phyloP scores from a whole-genome alignment of 2,329 filamentous ascomycete genomes.

The Dryadomyces quercivorus region DNA sequence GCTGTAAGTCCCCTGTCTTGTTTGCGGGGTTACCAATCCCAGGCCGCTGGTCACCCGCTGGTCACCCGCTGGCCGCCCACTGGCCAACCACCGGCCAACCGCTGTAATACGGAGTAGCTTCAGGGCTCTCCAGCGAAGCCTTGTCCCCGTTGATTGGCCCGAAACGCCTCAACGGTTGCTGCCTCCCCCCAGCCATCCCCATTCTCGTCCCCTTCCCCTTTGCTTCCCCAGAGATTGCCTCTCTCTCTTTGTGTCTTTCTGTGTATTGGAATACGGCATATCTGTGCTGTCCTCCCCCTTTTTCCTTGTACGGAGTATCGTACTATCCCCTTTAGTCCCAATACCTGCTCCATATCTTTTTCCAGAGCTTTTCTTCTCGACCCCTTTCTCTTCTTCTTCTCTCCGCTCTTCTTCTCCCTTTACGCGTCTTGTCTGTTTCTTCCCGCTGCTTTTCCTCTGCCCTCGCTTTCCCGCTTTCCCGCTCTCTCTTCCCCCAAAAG shows the following conservation, averaged over 20 bases:
- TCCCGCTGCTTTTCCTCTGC: neutral
- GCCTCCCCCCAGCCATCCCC: constrained; percentile 1
- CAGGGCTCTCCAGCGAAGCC: neutral
- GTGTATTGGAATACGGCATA: no score
- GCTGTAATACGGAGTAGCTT: no score
- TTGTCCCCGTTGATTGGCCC: constrained; percentile 3
- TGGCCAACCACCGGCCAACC: no score
- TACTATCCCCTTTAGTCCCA: neutral
- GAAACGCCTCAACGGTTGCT: neutral
- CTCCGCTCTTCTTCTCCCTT: neutral
- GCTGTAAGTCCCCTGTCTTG: neutral
- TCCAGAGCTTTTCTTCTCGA: constrained; percentile 8
- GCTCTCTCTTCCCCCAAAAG: neutral
- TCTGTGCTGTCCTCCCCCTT: no score
- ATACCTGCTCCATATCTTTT: neutral
- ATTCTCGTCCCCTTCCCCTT: constrained; percentile 6
- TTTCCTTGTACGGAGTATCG: no score
- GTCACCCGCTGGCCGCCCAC: no score
- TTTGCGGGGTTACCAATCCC: neutral
- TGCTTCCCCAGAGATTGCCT: neutral
- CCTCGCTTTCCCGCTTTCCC: constrained; percentile 2
- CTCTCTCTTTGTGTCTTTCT: no score
- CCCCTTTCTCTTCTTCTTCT: constrained; percentile 7
- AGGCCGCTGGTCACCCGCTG: no score
- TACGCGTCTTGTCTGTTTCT: neutral